Base-by-base conservation (phyloP, 2,329 filamentous ascomycete species). In the Penicillium sp. region DNA sequence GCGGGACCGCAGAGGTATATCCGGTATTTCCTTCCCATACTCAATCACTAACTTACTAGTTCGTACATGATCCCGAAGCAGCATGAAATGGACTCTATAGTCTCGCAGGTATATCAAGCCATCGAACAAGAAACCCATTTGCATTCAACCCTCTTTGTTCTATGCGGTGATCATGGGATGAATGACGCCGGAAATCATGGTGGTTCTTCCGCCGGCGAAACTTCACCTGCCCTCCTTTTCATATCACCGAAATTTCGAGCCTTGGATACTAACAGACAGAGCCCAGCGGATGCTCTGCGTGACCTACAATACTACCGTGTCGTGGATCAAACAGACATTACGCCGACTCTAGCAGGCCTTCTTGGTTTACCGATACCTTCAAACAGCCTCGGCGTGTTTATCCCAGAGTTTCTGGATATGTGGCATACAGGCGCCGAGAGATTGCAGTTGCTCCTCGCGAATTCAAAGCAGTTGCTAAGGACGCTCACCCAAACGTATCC, bases 81-180 rank as follows among this genome's bases (percentile, higher is more conserved):
- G 76, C 83, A 79, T 21, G 96, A 99, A 77, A 99, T 99, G 94
- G 94, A 98, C 71, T 83, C 78, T 1, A 90, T 98, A 65, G 89
- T 97, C 45, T 82, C 83, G 64, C 80, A 86, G 61, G 90, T 99
- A 29, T 97, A 92, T 72, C 81, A 84, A 13, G 90, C 91, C 7
- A 90, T 99, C 66, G 85, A 90, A 71, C 84, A 83, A 4, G 80
- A 91, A 60, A 74, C 84, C 1, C 90, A 97, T 75, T 86, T 97
- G 1, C 74, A 86, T 35, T 90, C 91, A 5, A 93, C 94, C 0
- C 80, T 99, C 2, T 85, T 99, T 50, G 88, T 99, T 3, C 79
- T 99, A 7, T 92, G 90, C 60, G 95, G 95, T 60, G 96, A 99
- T 71, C 95, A 99, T 74, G 95, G 95, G n/a, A 99, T 99, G 95